Evolutionary conservation across 2,329 filamentous ascomycete species (phyloP).

Genomic region (Metarhizium robertsii): DNA sequence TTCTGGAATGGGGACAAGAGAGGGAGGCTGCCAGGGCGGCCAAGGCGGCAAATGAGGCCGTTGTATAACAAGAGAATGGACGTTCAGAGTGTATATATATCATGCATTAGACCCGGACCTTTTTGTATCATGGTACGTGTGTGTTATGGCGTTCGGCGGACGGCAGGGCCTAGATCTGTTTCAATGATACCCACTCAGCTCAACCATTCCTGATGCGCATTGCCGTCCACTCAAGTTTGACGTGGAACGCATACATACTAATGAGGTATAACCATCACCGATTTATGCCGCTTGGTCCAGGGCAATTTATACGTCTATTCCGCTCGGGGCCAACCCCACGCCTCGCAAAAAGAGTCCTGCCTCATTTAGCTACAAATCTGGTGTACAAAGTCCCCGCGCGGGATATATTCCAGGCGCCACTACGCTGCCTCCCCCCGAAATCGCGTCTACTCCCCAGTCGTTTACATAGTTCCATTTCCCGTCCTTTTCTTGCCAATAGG

Average conservation of each 20-base stretch:
- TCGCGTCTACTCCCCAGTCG: background rate
- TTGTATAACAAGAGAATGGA: constrained; percentile 3
- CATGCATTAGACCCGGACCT: background rate
- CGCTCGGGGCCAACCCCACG: background rate
- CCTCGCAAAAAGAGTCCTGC: background rate
- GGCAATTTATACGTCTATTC: background rate
- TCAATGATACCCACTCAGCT: background rate
- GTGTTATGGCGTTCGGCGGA: background rate
- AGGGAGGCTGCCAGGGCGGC: constrained; percentile 14
- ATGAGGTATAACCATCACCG: too few relatives aligned
- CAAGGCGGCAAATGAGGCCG: constrained; percentile 8
- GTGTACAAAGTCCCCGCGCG: background rate
- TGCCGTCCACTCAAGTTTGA: too few relatives aligned
- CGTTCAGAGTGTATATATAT: background rate
- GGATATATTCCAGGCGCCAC: background rate
- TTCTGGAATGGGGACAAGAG: constrained; percentile 47
- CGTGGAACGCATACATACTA: too few relatives aligned
- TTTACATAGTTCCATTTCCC: background rate
- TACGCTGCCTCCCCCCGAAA: background rate
- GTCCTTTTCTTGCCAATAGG: background rate
- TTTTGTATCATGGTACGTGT: background rate
- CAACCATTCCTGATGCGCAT: background rate
- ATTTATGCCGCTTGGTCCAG: background rate
- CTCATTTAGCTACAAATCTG: constrained; percentile 1
- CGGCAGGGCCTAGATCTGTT: background rate